Percentiles rank a stretch among this genome's conserved stretches.
Conservation (phyloP, 306 rosid genomes). For the Lagenaria siceraria region DNA sequence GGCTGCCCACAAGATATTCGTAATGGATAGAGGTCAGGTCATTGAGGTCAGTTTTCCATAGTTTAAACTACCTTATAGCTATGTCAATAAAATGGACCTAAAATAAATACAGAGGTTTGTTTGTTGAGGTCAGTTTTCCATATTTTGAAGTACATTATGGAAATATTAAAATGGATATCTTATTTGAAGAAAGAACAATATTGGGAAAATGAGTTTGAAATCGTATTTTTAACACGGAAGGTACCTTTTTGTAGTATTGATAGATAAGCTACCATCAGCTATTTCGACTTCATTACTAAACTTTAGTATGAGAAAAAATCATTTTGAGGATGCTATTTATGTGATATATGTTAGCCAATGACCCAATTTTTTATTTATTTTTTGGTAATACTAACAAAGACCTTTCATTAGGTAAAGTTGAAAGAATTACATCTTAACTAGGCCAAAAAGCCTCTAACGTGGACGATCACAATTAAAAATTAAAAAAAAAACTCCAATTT, state of each 20-base stretch:
- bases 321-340: neutral
- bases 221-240: neutral
- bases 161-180: neutral
- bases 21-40: constrained; percentile 31
- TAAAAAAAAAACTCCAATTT: too few relatives aligned
- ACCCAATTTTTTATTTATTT: too few relatives aligned
- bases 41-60: constrained; percentile 21
- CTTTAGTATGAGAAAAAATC: neutral
- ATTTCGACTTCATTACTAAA: neutral
- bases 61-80: neutral
- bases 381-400: too few relatives aligned
- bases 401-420: neutral
- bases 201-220: neutral
- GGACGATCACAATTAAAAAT: too few relatives aligned
- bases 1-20: constrained; percentile 34
- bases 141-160: neutral
- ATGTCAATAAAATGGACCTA: neutral
- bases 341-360: neutral
- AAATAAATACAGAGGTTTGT: neutral
- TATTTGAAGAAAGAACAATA: neutral
- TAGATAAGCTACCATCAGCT: neutral
- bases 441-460: neutral
- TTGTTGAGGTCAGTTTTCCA: neutral
- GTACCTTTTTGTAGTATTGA: neutral
- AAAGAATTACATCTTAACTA: neutral